Evolutionary conservation across 176 grass and related monocot genomes (phyloP).

Genomic region (Carex littledalei): DNA sequence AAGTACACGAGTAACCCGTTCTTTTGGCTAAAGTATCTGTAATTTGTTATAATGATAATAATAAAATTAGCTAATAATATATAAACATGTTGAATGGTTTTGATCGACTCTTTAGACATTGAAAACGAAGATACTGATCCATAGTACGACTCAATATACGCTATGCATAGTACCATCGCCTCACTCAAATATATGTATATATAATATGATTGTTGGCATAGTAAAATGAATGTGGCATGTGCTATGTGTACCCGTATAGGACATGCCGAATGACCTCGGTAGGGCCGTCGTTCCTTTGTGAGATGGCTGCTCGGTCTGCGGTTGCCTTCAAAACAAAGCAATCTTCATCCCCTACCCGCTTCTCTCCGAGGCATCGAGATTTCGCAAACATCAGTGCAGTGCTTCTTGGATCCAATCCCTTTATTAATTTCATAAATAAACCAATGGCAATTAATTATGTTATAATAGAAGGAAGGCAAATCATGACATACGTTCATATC

Average conservation of each 20-base stretch:
- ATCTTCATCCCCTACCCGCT: conserved; percentile 31
- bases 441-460: not conserved
- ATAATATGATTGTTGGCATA: not conserved
- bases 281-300: conserved; percentile 23
- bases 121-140: no score
- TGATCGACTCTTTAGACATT: no score
- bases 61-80: not conserved
- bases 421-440: not conserved
- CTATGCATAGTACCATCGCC: no score
- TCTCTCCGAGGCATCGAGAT: conserved; percentile 37
- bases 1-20: conserved; percentile 37
- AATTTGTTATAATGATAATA: not conserved
- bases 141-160: no score
- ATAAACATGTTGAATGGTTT: no score
- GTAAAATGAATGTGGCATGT: not conserved
- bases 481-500: not conserved
- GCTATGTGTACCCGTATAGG: conserved; percentile 11
- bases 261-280: conserved; percentile 38
- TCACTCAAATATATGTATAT: not conserved
- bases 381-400: conserved; percentile 35
- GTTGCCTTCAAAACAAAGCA: conserved; percentile 38
- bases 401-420: conserved; percentile 42
- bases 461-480: not conserved
- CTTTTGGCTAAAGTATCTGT: conserved; percentile 39
- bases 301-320: conserved; percentile 23